A percentile compares a stretch with the other conserved stretches of the same genome.
Evolutionary conservation across 176 grass and related monocot species (phyloP).

Genomic region (Alopecurus myosuroides): DNA sequence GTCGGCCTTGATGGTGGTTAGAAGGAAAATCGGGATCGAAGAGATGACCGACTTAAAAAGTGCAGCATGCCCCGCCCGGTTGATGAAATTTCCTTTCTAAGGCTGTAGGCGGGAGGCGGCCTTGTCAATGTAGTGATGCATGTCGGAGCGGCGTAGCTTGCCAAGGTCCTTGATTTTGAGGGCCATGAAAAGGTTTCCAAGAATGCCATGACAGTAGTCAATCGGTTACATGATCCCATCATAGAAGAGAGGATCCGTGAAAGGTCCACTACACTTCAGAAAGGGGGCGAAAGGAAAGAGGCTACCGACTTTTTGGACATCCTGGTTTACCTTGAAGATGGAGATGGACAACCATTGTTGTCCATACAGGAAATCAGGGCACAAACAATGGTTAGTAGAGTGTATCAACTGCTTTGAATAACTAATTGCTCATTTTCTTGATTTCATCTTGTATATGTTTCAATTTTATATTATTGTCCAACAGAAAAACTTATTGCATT

Average conservation of each 20-base stretch:
- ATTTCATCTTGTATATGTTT: background rate
- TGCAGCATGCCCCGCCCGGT: too few species aligned
- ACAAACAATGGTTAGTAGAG: background rate
- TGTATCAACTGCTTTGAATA: background rate
- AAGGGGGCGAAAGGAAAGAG: background rate
- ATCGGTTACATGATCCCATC: slow-evolving; percentile 21
- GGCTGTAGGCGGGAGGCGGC: too few species aligned
- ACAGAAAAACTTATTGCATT: background rate
- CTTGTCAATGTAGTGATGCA: too few species aligned
- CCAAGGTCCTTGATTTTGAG: slow-evolving; percentile 32
- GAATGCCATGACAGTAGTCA: background rate
- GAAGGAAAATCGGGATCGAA: too few species aligned
- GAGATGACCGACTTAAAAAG: too few species aligned
- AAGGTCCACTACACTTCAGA: background rate
- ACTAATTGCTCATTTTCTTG: background rate
- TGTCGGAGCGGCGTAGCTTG: too few species aligned
- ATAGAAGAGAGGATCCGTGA: background rate
- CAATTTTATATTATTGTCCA: too few species aligned
- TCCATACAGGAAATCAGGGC: background rate
- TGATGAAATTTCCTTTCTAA: too few species aligned
- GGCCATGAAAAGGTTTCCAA: slow-evolving; percentile 34
- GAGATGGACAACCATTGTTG: background rate
- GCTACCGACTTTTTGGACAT: background rate
- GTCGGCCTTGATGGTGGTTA: too few species aligned
- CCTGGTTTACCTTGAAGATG: background rate